Base-by-base conservation (phyloP, 371 early-diverging fungal species). In the Capniomyces stellatus region DNA sequence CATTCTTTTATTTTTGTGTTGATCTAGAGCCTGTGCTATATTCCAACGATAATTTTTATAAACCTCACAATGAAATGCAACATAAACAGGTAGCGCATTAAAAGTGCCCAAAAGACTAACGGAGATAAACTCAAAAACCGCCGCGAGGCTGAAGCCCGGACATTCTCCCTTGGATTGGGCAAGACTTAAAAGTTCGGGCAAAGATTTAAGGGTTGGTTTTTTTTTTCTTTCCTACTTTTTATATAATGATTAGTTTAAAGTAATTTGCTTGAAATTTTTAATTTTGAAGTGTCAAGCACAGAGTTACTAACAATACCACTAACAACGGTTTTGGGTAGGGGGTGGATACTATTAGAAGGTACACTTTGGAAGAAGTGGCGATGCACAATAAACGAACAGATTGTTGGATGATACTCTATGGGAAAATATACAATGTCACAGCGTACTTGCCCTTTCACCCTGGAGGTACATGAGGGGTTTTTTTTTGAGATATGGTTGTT, bases 391-490 rank as follows among this genome's bases (percentile, higher is more conserved):
- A 75, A 39, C 58, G 64, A 51, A 79, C 82, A 24, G 94, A 96
- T 68, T 78, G 83, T 51, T 98, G 98, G 98, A 89, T 92, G 56
- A 85, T 87, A 18, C 70, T 96, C 43, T 74, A 79, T 22, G 92
- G 92, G 29, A 87, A 85, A 58, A 89, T 98, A 1, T 98, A 93
- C 69, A 93, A 98, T 61, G 77, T 91, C 24, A 92, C 98, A 21
- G 73, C 82, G 2, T 98, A 96, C 63, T 27, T 96, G n/a, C 77
- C 85, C 46, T 91, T 84, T 61, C 98, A 98, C 66, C 98, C 98
- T 18, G 98, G 98, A 28, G 98, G 98, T 13, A 69, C 63, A 6
- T 35, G 35, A 35, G 35, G 6, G 35, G 35, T 6, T 53, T 59
- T 52, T 23, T 29, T 3, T 3, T 19, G 6, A 3, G n/a, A 2